These are phyloP conservation scores for Venturia nashicola DNA, from an alignment of 2,329 filamentous ascomycete genomes.

Conservation along the genomic window DNA sequence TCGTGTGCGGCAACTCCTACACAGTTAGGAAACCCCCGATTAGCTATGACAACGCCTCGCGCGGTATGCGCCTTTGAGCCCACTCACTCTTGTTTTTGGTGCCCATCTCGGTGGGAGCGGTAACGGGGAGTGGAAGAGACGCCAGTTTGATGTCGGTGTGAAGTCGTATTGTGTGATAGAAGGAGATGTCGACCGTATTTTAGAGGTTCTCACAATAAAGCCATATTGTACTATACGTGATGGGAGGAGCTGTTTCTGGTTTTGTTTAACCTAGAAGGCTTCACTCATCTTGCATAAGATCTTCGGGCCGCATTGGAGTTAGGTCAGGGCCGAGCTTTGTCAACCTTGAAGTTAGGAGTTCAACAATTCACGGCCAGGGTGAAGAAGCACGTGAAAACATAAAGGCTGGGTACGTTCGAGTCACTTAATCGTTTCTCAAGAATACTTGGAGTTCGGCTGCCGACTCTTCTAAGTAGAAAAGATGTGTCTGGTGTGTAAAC, in stretches of 20 bases:
- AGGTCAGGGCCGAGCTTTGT: neutral
- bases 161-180: neutral
- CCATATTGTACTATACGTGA: neutral
- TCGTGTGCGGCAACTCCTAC: constrained; percentile 46
- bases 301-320: neutral
- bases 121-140: constrained; percentile 8
- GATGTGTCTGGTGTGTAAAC: too few species aligned
- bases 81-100: constrained; percentile 1
- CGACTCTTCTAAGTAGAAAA: too few species aligned
- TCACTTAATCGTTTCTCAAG: neutral
- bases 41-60: neutral
- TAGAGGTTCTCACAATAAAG: neutral
- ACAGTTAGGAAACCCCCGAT: neutral
- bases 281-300: neutral
- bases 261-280: neutral
- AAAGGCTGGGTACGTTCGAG: neutral
- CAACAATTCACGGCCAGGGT: neutral
- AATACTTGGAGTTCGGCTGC: neutral
- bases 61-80: too few species aligned
- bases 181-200: neutral
- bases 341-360: neutral
- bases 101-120: constrained; percentile 5
- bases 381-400: neutral
- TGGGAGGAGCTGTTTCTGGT: neutral
- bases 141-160: constrained; percentile 7